Percentiles rank a stretch among this genome's conserved stretches.
These are phyloP conservation scores for Plasmodium malariae DNA, from an alignment of 169 alveolate genomes.

Conservation along the genomic window DNA sequence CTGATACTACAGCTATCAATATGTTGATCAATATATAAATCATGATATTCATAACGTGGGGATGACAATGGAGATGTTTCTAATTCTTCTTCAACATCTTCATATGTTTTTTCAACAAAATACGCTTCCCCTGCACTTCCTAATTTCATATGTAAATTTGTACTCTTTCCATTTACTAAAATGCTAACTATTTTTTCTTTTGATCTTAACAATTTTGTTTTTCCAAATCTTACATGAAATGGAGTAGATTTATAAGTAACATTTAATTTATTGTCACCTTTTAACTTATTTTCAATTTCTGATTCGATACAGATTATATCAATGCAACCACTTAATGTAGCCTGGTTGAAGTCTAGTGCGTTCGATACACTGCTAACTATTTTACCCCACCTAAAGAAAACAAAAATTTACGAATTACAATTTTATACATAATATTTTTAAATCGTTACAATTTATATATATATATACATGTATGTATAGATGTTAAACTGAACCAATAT, in stretches of 20 bases:
- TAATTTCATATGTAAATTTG: slow-evolving; percentile 93
- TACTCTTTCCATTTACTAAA: slow-evolving; percentile 93
- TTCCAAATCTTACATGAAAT: slow-evolving; percentile 97
- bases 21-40: slow-evolving; percentile 17
- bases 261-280: slow-evolving; percentile 53
- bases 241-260: slow-evolving; percentile 92
- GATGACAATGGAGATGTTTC: slow-evolving; percentile 77
- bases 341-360: slow-evolving; percentile 93
- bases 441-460: too few relatives aligned
- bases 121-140: slow-evolving; percentile 98
- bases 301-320: slow-evolving; percentile 93
- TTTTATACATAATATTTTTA: too few relatives aligned
- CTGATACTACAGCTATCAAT: slow-evolving; percentile 69
- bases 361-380: slow-evolving; percentile 91
- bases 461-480: too few relatives aligned
- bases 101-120: slow-evolving; percentile 90
- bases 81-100: slow-evolving; percentile 75
- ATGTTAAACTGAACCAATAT: too few relatives aligned
- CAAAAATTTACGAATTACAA: not conserved
- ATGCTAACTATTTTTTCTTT: slow-evolving; percentile 94
- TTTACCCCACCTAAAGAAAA: slow-evolving; percentile 91
- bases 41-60: slow-evolving; percentile 38
- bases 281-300: slow-evolving; percentile 24
- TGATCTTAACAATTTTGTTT: slow-evolving; percentile 94
- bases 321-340: slow-evolving; percentile 95